These are phyloP conservation scores for Metschnikowia picachoensis DNA, from an alignment of 805 yeast genomes.

Conservation along the genomic window DNA sequence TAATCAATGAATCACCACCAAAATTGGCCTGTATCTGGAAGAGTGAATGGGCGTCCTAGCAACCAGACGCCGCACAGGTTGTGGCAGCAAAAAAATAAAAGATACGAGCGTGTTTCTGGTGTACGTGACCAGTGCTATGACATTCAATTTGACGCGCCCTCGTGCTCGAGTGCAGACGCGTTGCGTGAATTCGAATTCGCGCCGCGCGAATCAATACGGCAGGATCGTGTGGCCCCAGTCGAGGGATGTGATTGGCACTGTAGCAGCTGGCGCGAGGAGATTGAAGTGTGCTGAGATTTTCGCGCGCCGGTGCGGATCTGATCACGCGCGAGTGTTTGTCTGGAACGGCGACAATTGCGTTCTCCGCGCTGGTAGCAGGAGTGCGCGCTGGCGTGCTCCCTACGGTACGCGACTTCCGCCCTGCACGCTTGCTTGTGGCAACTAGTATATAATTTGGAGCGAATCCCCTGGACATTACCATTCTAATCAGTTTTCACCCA, in stretches of 20 bases:
- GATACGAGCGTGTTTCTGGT: no score
- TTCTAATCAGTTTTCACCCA: constrained; percentile 12
- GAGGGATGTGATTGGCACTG: neutral
- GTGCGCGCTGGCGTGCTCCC: constrained; percentile 6
- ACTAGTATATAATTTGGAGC: constrained; percentile 18
- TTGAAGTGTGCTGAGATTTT: constrained; percentile 14
- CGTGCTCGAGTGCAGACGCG: no score
- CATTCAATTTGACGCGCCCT: no score
- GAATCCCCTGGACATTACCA: constrained; percentile 12
- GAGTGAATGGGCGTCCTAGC: no score
- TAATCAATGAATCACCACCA: no score
- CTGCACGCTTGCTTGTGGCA: constrained; percentile 20
- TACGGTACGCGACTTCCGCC: constrained; percentile 15
- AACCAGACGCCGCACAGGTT: no score
- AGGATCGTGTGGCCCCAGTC: no score
- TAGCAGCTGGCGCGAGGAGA: constrained; percentile 10
- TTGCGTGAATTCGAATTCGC: no score
- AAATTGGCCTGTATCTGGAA: no score
- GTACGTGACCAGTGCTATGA: no score
- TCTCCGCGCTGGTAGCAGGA: constrained; percentile 12
- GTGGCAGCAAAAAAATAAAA: no score
- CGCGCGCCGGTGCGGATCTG: constrained; percentile 12
- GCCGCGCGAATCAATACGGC: no score
- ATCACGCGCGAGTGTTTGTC: constrained; percentile 7
- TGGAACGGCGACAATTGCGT: neutral